Conservation (phyloP, 2,329 filamentous ascomycete species). For the Calcarisporium arbuscula region DNA sequence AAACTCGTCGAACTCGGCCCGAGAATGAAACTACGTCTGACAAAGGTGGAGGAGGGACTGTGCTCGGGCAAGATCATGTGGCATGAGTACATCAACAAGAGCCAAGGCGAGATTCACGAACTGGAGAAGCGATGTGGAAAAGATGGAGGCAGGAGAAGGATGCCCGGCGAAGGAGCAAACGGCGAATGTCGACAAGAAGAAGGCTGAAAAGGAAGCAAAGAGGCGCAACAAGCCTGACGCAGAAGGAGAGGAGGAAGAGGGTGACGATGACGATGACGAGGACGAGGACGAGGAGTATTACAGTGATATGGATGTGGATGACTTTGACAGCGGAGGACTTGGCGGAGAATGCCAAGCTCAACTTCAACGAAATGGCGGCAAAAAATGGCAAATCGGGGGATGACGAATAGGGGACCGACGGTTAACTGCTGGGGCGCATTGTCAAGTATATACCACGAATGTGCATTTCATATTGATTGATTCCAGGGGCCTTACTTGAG, state of each 20-base stretch:
- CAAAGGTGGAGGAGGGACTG: slow-evolving; percentile 93
- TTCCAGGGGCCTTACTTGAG: too few relatives aligned
- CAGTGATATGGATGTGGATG: slow-evolving; percentile 38
- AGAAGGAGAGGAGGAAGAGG: slow-evolving; percentile 25
- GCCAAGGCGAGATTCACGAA: slow-evolving; percentile 66
- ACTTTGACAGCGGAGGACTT: slow-evolving; percentile 46
- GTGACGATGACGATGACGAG: slow-evolving; percentile 31
- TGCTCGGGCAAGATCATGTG: slow-evolving; percentile 91
- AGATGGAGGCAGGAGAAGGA: slow-evolving; percentile 76
- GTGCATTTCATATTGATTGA: too few relatives aligned
- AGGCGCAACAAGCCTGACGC: slow-evolving; percentile 33
- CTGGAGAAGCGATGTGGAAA: slow-evolving; percentile 80
- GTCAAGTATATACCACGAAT: too few relatives aligned
- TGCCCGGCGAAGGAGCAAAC: slow-evolving; percentile 71
- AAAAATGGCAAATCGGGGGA: slow-evolving; percentile 48
- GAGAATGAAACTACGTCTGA: slow-evolving; percentile 78
- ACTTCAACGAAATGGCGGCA: slow-evolving; percentile 42
- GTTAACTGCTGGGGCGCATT: too few relatives aligned
- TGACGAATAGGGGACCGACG: slow-evolving; percentile 38
- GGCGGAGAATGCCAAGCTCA: slow-evolving; percentile 43
- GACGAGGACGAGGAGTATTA: slow-evolving; percentile 36
- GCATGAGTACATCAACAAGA: slow-evolving; percentile 92
- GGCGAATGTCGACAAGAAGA: slow-evolving; percentile 86
- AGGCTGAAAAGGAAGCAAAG: slow-evolving; percentile 37
- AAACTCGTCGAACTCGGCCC: slow-evolving; percentile 91